A percentile compares a stretch with the other conserved stretches of the same genome.
phyloP scores from a whole-genome alignment of 2,329 filamentous ascomycete genomes.

The Phaeosphaeria sp. region DNA sequence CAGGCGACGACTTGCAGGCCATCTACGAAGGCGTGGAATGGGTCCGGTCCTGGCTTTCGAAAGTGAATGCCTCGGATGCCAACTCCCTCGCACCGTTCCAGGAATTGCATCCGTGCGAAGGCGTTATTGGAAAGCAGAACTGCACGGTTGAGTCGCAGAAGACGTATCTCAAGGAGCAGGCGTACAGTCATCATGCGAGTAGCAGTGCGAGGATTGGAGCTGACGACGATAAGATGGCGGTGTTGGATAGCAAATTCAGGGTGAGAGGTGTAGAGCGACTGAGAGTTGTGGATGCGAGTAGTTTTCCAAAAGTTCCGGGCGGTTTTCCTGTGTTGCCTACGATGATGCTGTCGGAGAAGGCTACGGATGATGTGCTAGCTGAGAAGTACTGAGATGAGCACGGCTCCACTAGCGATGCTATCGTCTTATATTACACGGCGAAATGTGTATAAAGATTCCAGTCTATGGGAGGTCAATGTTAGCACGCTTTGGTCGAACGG shows the following conservation, averaged over 20 bases:
- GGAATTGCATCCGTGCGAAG: slow-evolving; percentile 59
- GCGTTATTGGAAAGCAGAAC: slow-evolving; percentile 59
- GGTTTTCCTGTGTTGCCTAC: slow-evolving; percentile 59
- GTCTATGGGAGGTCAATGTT: too few species aligned
- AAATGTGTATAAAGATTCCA: background rate
- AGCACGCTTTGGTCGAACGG: too few species aligned
- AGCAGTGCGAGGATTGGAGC: slow-evolving; percentile 22
- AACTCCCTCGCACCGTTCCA: slow-evolving; percentile 49
- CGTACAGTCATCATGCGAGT: slow-evolving; percentile 25
- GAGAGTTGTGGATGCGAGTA: slow-evolving; percentile 29
- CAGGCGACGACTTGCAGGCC: slow-evolving; percentile 58
- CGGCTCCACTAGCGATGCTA: background rate
- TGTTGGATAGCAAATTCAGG: slow-evolving; percentile 23
- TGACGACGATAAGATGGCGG: slow-evolving; percentile 17
- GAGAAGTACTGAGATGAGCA: background rate
- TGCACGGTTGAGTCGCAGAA: slow-evolving; percentile 32
- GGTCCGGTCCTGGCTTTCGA: slow-evolving; percentile 51
- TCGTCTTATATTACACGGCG: background rate
- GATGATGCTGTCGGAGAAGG: slow-evolving; percentile 64
- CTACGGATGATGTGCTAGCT: slow-evolving; percentile 52
- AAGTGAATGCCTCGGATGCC: slow-evolving; percentile 31
- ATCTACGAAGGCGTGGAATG: slow-evolving; percentile 63
- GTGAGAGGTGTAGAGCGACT: slow-evolving; percentile 18
- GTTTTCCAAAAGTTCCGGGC: slow-evolving; percentile 51
- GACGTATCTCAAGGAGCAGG: slow-evolving; percentile 28